Evolutionary conservation across 2,329 filamentous ascomycete genomes (phyloP).

Genomic region (Parafenestella ontariensis): DNA sequence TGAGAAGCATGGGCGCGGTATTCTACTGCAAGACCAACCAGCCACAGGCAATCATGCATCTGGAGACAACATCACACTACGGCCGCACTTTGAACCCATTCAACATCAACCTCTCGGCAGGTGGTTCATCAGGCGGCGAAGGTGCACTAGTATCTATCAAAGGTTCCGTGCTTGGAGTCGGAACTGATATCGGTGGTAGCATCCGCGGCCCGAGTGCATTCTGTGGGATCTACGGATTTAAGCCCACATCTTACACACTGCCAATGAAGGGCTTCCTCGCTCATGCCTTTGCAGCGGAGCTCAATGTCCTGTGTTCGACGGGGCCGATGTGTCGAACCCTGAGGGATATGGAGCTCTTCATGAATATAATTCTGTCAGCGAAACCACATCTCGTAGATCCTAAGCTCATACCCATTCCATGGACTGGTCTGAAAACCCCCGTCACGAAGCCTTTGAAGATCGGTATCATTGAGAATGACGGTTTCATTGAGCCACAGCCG

Average conservation of each 20-base stretch:
- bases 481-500: conserved; percentile 49
- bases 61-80: conserved; percentile 64
- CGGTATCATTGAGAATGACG: conserved; percentile 54
- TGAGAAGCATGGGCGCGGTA: conserved; percentile 61
- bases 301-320: conserved; percentile 20
- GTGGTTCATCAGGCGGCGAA: conserved; percentile 53
- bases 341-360: conserved; percentile 26
- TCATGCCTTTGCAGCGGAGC: conserved; percentile 16
- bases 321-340: conserved; percentile 26
- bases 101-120: conserved; percentile 54
- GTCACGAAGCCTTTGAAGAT: conserved; percentile 46
- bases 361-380: conserved; percentile 9
- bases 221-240: conserved; percentile 38
- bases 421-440: conserved; percentile 23
- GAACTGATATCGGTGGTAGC: conserved; percentile 34
- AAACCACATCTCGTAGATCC: conserved; percentile 25
- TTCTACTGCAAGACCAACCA: conserved; percentile 61
- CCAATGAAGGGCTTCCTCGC: conserved; percentile 17
- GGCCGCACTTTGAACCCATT: conserved; percentile 53
- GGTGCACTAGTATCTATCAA: conserved; percentile 27
- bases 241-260: conserved; percentile 28
- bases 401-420: conserved; percentile 24
- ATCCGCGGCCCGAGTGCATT: conserved; percentile 30
- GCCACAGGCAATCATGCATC: conserved; percentile 59
- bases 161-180: conserved; percentile 29